These are phyloP conservation scores for Entamoeba moshkovskii DNA, from an alignment of 208 protist species.

Conservation along the genomic window DNA sequence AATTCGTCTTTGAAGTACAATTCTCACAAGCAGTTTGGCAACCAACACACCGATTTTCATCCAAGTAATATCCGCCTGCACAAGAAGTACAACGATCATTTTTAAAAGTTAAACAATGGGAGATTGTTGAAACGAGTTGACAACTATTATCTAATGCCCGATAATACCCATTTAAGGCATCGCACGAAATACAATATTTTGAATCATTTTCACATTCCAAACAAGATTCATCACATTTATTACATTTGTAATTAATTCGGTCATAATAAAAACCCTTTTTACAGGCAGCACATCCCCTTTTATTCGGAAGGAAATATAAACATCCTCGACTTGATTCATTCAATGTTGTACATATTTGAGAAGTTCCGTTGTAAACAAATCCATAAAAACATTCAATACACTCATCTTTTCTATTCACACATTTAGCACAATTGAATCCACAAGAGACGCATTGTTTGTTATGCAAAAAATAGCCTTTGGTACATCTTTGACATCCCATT, in stretches of 20 bases:
- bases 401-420: not conserved
- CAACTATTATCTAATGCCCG: not conserved
- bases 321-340: not conserved
- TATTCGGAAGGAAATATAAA: not conserved
- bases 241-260: not conserved
- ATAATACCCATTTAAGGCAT: not conserved
- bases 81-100: not conserved
- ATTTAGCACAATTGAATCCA: not conserved
- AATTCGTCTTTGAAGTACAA: not conserved
- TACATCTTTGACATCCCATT: not conserved
- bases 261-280: not conserved
- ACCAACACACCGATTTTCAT: not conserved
- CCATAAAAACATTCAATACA: not conserved
- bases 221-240: not conserved
- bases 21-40: not conserved
- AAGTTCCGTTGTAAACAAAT: not conserved
- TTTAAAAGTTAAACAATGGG: not conserved
- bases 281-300: not conserved
- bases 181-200: not conserved
- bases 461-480: not conserved
- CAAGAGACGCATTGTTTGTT: not conserved
- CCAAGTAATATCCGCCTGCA: not conserved
- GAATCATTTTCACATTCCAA: not conserved
- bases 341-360: not conserved
- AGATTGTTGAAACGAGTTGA: not conserved